Evolutionary conservation across 2,329 filamentous ascomycete species (phyloP).

Genomic region (Blastomyces parvus): DNA sequence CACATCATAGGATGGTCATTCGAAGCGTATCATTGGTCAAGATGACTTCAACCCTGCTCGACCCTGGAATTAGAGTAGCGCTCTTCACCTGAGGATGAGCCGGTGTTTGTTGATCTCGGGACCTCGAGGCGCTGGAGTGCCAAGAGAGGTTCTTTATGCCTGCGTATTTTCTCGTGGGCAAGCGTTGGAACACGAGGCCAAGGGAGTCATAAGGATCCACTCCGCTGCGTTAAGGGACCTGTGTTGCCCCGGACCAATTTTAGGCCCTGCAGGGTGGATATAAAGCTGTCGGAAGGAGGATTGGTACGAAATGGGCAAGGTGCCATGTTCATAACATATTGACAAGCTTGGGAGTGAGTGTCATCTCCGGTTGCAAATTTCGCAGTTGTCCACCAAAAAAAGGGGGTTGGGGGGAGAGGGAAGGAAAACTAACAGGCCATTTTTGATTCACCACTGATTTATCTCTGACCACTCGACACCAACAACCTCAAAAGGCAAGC

Average conservation of each 20-base stretch:
- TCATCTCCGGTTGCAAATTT: background rate
- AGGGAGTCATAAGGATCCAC: background rate
- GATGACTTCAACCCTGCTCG: background rate
- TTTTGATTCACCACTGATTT: background rate
- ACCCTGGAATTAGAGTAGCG: background rate
- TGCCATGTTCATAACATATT: background rate
- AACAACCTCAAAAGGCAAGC: too few relatives aligned
- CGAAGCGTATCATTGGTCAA: background rate
- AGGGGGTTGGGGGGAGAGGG: too few relatives aligned
- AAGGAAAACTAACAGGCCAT: background rate
- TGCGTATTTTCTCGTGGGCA: background rate
- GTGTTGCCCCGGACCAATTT: background rate
- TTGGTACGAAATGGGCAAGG: background rate
- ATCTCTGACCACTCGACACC: background rate
- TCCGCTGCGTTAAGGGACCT: background rate
- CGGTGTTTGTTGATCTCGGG: background rate
- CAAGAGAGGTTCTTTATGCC: background rate
- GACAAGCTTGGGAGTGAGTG: background rate
- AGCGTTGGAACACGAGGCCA: background rate
- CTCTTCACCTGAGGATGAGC: too few relatives aligned
- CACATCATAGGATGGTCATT: background rate
- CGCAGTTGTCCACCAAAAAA: background rate
- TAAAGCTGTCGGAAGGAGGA: background rate
- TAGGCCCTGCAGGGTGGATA: background rate
- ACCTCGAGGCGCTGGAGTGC: background rate